phyloP scores from a whole-genome alignment of 257 asterid species.

The Cordia subcordata region DNA sequence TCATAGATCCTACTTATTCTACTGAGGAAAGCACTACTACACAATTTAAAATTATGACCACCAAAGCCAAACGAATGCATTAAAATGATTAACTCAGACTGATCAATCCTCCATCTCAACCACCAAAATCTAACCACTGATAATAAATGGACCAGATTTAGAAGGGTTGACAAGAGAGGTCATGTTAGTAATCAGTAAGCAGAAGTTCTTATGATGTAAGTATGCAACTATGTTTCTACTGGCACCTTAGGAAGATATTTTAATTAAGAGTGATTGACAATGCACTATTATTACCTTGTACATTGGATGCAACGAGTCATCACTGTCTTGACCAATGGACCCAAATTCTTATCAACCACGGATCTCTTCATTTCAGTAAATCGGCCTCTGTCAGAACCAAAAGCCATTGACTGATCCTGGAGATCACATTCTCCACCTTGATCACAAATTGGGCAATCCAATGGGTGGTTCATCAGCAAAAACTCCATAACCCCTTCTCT shows the following conservation, averaged over 20 bases:
- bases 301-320: slow-evolving; percentile 97
- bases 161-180: no score
- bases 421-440: slow-evolving; percentile 99
- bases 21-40: no score
- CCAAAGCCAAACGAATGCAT: no score
- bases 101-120: no score
- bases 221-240: neutral
- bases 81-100: no score
- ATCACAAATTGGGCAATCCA: slow-evolving; percentile 98
- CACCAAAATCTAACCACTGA: no score
- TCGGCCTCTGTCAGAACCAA: slow-evolving; percentile 96
- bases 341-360: slow-evolving; percentile 94
- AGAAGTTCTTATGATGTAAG: no score
- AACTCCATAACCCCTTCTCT: slow-evolving; percentile 99
- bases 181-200: no score
- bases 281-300: slow-evolving; percentile 52
- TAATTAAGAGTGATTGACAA: neutral
- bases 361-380: slow-evolving; percentile 92
- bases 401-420: slow-evolving; percentile 96
- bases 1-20: neutral
- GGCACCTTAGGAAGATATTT: neutral
- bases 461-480: slow-evolving; percentile 90
- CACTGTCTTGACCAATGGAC: slow-evolving; percentile 93
- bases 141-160: no score
- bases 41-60: no score